phyloP scores from a whole-genome alignment of 805 yeast genomes.

The Barnettozyma pratensis region DNA sequence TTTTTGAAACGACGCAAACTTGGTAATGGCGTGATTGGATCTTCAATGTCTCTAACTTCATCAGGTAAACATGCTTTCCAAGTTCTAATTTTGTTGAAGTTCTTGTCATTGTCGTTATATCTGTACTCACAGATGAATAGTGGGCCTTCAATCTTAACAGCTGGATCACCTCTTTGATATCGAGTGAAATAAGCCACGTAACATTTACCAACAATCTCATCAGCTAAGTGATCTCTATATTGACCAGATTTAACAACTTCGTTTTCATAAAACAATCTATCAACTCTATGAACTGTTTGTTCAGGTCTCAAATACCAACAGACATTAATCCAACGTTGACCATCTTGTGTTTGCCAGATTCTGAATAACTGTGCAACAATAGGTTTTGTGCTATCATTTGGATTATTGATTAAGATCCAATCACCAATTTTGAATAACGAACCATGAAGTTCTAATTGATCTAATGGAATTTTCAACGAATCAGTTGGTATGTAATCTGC shows the following conservation, averaged over 20 bases:
- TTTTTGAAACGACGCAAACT: conserved; percentile 66
- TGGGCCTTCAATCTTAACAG: conserved; percentile 71
- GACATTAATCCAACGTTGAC: conserved; percentile 82
- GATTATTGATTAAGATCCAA: conserved; percentile 86
- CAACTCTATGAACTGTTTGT: conserved; percentile 92
- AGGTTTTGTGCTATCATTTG: conserved; percentile 84
- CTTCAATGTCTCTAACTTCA: conserved; percentile 82
- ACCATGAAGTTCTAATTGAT: conserved; percentile 66
- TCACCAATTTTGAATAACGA: conserved; percentile 82
- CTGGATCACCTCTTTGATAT: conserved; percentile 93
- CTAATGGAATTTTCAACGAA: conserved; percentile 68
- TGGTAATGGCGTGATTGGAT: conserved; percentile 67
- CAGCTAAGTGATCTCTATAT: conserved; percentile 87
- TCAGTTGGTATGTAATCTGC: conserved; percentile 58
- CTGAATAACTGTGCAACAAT: conserved; percentile 92
- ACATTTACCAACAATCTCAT: conserved; percentile 88
- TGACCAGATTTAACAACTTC: conserved; percentile 97
- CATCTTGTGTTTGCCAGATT: conserved; percentile 83
- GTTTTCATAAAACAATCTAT: conserved; percentile 83
- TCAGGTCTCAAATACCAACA: conserved; percentile 99
- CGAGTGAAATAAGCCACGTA: conserved; percentile 92
- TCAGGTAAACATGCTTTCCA: conserved; percentile 99
- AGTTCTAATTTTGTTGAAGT: conserved; percentile 90
- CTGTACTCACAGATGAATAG: conserved; percentile 93
- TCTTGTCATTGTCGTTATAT: conserved; percentile 85